Evolutionary conservation across 768 basidiomycete genomes (phyloP), one percentile per base, ranked within the genome.

Genomic region (Cyclocybe aegerita): DNA sequence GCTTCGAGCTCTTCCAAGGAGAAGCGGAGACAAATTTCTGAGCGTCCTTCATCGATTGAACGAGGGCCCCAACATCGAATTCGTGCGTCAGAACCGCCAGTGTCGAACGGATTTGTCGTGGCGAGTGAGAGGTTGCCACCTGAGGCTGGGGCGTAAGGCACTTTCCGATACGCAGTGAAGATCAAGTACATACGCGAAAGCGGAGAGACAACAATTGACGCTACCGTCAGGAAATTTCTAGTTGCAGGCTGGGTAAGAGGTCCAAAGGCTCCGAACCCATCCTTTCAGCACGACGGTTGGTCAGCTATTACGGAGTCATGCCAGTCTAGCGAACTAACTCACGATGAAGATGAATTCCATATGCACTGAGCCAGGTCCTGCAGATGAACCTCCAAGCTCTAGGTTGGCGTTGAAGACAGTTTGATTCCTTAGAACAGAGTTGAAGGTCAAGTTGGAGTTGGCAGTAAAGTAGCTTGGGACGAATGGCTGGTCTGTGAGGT

Each of bases 401-500:
- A 71, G 38, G 57, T 56, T 38, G 59, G 56, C 6, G 62, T 33
- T 5, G 63, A 62, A 6, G 49, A n/a, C n/a, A n/a, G n/a, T n/a
- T n/a, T n/a, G 49, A 38, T 69, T 65, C 9, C 51, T 48, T 6
- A 48, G 47, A 9, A 70, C 44, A 29, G 44, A 40, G 30, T 71
- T 64, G 35, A 64, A 60, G 2, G 72, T 67, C 8, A 60, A 52
- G n/a, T 57, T 67, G 5, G 65, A 58, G 30, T 57, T 67, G 4
- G 62, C 63, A 8, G 54, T 49, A 57, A 59, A 73, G 15, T 46
- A 31, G 4, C 63, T 56, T 2, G 57, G 48, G 11, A 66, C 48
- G 2, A 65, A 50, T 0, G 68, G 58, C 39, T 74, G 73, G 48
- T 71, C 73, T 9, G 64, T 60, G 1, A 74, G 56, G 46, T 75